Evolutionary conservation across 805 yeast genomes (phyloP), one percentile per base, ranked within the genome.

Genomic region (Blastobotrys chiropterorum): DNA sequence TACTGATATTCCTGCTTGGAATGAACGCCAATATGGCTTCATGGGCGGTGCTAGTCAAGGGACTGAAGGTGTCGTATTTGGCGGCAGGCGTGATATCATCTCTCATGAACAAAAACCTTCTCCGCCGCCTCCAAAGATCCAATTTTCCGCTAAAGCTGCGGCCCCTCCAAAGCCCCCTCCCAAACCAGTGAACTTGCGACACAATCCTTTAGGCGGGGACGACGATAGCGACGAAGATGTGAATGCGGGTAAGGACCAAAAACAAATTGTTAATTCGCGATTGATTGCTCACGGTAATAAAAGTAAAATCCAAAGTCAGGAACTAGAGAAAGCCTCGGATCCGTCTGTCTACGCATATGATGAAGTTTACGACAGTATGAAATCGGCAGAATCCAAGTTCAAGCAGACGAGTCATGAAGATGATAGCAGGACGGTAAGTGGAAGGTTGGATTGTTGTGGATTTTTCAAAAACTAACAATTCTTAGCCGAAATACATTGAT

Each of bases 21-120:
- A 81, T 56, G 72, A 83, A 0, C 54, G 71, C 7, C 85, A 81
- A 56, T 80, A 81, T 58, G 85, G 86, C 0, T 80, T 74, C 56
- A 77, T 78, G 75, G 73, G 72, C 38, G 84, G 85, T 26, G 61
- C 60, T 1, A 54, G 49, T 45, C 84, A 79, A 53, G 66, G 70
- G 2, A 70, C 77, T 0, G 84, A 81, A 59, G 72, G 73, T 19
- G 72, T 81, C 11, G 80, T 78, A 0, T 76, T 80, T 58, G 83
- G 85, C 2, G 74, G 72, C 34, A 67, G 74, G 51, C 68, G 83
- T 52, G 73, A 78, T 59, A 73, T 81, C 38, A 66, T 67, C 11
- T 47, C 47, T 6, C 44, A 16, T 21, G 34, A 16, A 26, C 30
- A 45, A 16, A 50, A 56, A 17, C 53, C 59, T 16, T 39, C 54